Conservation (phyloP, 208 protist genomes). For the Trichomonas tenax region DNA sequence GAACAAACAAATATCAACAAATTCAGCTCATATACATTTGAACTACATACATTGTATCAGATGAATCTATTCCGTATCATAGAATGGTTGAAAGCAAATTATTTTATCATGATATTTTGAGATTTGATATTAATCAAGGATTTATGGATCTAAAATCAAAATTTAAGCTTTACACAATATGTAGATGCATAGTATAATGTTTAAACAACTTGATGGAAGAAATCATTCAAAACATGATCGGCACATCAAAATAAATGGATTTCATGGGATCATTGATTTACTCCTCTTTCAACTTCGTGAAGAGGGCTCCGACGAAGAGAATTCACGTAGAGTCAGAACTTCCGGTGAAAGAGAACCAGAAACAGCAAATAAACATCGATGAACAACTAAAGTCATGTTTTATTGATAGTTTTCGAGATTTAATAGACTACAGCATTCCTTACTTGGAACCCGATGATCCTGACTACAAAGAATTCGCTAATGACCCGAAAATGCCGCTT, state of each 20-base stretch:
- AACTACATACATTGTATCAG: too few species aligned
- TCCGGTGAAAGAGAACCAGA: not conserved
- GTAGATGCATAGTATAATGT: too few species aligned
- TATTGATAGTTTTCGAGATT: not conserved
- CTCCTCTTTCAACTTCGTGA: not conserved
- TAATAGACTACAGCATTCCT: not conserved
- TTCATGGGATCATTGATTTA: not conserved
- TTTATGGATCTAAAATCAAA: too few species aligned
- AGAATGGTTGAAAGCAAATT: too few species aligned
- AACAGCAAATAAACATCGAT: not conserved
- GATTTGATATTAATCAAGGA: too few species aligned
- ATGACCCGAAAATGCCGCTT: not conserved
- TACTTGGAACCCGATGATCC: not conserved
- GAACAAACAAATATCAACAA: too few species aligned
- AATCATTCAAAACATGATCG: too few species aligned
- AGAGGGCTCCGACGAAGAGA: not conserved
- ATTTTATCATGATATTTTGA: too few species aligned
- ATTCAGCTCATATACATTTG: too few species aligned
- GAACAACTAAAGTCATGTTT: not conserved
- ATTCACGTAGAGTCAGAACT: not conserved
- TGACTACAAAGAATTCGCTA: not conserved
- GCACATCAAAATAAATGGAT: not conserved
- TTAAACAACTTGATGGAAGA: too few species aligned
- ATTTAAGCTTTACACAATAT: too few species aligned
- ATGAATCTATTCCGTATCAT: too few species aligned